Evolutionary conservation across 2,329 filamentous ascomycete species (phyloP).

Genomic region (Triangularia verruculosa): DNA sequence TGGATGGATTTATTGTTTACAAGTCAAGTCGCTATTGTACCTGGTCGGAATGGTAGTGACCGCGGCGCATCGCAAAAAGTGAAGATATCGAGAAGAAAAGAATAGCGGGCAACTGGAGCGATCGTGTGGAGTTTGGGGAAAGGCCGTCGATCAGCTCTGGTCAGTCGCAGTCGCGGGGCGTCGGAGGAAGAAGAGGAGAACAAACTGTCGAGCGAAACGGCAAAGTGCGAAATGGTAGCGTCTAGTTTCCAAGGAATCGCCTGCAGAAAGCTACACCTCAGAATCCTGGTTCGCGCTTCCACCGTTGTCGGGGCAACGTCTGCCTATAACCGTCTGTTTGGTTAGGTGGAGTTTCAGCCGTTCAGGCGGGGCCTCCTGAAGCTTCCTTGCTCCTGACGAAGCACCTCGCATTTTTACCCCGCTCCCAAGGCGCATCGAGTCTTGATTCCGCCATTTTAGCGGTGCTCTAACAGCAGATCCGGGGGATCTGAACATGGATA

Average conservation of each 20-base stretch:
- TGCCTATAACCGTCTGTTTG: conserved; percentile 6
- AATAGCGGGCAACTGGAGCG: conserved; percentile 5
- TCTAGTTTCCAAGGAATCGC: conserved; percentile 16
- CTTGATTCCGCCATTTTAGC: background rate
- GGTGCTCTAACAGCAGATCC: background rate
- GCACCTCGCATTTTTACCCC: background rate
- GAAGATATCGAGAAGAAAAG: conserved; percentile 4
- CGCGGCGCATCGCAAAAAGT: conserved; percentile 20
- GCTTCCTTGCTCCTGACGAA: conserved; percentile 10
- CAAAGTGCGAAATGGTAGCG: conserved; percentile 8
- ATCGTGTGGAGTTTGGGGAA: background rate
- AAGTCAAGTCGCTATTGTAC: conserved; percentile 13
- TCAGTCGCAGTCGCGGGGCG: background rate
- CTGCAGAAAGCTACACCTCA: conserved; percentile 11
- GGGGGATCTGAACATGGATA: background rate
- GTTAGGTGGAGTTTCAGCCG: conserved; percentile 14
- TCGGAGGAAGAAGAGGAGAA: conserved; percentile 4
- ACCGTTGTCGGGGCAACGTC: conserved; percentile 18
- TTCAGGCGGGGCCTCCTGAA: conserved; percentile 11
- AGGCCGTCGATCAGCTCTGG: conserved; percentile 1
- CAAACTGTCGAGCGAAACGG: conserved; percentile 6
- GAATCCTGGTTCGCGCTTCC: conserved; percentile 15
- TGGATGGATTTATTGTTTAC: conserved; percentile 24
- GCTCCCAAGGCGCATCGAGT: background rate
- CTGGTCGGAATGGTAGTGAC: conserved; percentile 3